Percentiles rank a stretch among this genome's conserved stretches.
Evolutionary conservation across 2,329 filamentous ascomycete genomes (phyloP).

Genomic region (Bipolaris bicolor): DNA sequence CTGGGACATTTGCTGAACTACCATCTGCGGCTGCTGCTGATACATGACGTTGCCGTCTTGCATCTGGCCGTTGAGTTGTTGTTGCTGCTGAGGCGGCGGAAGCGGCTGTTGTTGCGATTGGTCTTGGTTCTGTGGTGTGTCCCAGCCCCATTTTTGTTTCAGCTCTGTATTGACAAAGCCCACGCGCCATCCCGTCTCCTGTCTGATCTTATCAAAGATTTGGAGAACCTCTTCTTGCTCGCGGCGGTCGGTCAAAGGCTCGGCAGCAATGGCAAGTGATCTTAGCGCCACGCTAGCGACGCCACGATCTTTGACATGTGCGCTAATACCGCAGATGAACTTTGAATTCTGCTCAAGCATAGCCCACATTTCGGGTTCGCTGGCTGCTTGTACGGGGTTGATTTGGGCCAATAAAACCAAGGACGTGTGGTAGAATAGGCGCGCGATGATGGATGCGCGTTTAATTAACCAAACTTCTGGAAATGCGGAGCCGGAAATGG

Average conservation of each 20-base stretch:
- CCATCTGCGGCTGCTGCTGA: constrained; percentile 22
- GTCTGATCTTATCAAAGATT: constrained; percentile 76
- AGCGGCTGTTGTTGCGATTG: constrained; percentile 39
- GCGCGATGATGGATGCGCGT: constrained; percentile 77
- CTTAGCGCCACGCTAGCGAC: constrained; percentile 80
- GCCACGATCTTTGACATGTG: constrained; percentile 80
- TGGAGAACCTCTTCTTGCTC: constrained; percentile 82
- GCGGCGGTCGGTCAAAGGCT: constrained; percentile 68
- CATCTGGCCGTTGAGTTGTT: constrained; percentile 21
- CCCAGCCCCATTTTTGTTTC: constrained; percentile 79
- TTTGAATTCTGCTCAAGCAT: constrained; percentile 77
- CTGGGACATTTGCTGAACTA: constrained; percentile 28
- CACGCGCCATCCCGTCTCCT: constrained; percentile 79
- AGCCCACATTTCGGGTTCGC: constrained; percentile 70
- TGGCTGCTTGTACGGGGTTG: constrained; percentile 70
- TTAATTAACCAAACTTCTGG: constrained; percentile 91
- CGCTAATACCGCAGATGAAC: constrained; percentile 87
- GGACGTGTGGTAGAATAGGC: constrained; percentile 87
- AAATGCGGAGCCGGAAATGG: constrained; percentile 73
- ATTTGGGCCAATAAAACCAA: constrained; percentile 81
- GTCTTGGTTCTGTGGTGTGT: constrained; percentile 47
- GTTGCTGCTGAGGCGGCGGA: constrained; percentile 26
- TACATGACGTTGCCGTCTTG: constrained; percentile 24
- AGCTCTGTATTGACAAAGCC: constrained; percentile 74
- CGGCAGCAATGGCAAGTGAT: constrained; percentile 77